Evolutionary conservation across 805 yeast genomes (phyloP).

Genomic region (Candida boleticola): DNA sequence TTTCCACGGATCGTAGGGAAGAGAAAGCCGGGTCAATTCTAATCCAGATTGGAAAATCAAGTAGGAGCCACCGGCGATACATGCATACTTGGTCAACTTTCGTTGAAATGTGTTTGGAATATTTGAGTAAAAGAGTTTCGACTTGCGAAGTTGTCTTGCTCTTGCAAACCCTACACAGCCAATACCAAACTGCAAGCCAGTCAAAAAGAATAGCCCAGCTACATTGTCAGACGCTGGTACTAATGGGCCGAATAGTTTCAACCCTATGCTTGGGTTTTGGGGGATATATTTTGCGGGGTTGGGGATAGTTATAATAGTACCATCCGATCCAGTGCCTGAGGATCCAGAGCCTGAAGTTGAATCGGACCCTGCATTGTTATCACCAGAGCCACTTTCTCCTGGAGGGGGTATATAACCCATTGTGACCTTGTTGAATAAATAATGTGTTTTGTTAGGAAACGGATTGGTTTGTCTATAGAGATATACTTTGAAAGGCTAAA

Average conservation of each 20-base stretch:
- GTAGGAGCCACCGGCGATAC: constrained; percentile 37
- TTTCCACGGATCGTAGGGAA: constrained; percentile 64
- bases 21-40: constrained; percentile 51
- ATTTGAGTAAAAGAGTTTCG: constrained; percentile 8
- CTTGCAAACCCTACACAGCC: constrained; percentile 35
- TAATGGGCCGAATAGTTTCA: constrained; percentile 65
- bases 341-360: neutral
- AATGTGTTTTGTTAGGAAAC: too few species aligned
- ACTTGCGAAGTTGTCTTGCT: constrained; percentile 15
- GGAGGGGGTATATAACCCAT: constrained; percentile 40
- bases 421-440: too few species aligned
- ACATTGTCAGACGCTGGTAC: constrained; percentile 70
- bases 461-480: too few species aligned
- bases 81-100: constrained; percentile 14
- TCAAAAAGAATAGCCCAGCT: constrained; percentile 50
- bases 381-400: constrained; percentile 2
- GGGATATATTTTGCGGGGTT: constrained; percentile 18
- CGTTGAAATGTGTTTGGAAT: constrained; percentile 13
- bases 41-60: constrained; percentile 53
- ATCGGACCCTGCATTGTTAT: neutral
- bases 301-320: constrained; percentile 15
- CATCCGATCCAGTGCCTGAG: constrained; percentile 3
- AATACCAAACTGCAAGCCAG: constrained; percentile 51
- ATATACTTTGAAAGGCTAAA: too few species aligned
- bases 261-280: constrained; percentile 54